Evolutionary conservation across 148 eudicot genomes (phyloP).

Genomic region (Silene uniflora): DNA sequence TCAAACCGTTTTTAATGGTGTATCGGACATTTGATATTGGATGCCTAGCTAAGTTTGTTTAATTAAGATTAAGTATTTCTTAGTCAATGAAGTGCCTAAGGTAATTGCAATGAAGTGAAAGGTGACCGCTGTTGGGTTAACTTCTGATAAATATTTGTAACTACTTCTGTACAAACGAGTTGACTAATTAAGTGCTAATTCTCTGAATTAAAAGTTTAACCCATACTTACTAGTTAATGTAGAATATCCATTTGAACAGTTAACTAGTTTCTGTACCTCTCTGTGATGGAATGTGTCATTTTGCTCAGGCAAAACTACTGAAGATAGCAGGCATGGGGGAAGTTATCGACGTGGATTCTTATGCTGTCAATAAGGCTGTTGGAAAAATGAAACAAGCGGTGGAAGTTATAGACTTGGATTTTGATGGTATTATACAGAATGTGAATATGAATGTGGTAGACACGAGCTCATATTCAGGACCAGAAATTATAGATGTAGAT

Average conservation of each 20-base stretch:
- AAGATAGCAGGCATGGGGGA: constrained; percentile 5
- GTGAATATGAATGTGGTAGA: not conserved
- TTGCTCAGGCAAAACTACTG: not conserved
- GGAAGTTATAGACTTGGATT: constrained; percentile 13
- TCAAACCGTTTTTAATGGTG: not conserved
- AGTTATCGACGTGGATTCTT: constrained; percentile 11
- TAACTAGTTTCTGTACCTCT: not conserved
- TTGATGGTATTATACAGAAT: not conserved
- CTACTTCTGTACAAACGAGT: not conserved
- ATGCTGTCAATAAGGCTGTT: constrained; percentile 1
- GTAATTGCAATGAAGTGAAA: not conserved
- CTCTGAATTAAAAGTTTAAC: not conserved
- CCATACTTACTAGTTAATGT: not conserved
- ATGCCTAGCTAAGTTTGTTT: not conserved
- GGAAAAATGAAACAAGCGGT: constrained; percentile 1
- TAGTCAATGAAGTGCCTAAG: too few relatives aligned
- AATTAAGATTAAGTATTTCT: too few relatives aligned
- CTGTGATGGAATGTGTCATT: too few relatives aligned
- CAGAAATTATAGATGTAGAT: not conserved
- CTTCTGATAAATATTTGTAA: not conserved
- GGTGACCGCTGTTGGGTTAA: not conserved
- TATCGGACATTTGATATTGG: not conserved
- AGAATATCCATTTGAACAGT: not conserved
- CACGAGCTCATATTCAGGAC: not conserved
- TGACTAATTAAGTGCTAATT: not conserved